Evolutionary conservation across 1,284 basidiomycete genomes (phyloP), one percentile per base, ranked within the genome.

Genomic region (Trichosporon ovoides): DNA sequence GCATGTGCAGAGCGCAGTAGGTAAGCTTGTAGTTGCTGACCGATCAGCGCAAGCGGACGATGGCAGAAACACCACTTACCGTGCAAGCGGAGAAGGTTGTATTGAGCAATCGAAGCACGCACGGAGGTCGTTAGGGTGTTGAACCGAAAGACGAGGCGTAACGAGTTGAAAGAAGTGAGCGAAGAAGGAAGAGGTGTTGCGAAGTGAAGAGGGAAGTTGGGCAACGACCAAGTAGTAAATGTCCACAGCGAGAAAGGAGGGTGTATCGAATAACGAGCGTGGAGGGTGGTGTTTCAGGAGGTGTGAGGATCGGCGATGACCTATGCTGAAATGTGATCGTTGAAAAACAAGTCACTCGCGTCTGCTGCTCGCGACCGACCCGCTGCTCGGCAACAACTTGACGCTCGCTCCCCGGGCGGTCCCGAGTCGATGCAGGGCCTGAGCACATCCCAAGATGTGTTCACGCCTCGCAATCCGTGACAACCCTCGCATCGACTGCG

Each of bases 311-410:
- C 24, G n/a, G n/a, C n/a, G n/a, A n/a, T n/a, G n/a, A n/a, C n/a
- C n/a, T n/a, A n/a, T n/a, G n/a, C n/a, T n/a, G n/a, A n/a, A n/a
- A n/a, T n/a, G n/a, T n/a, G n/a, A n/a, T n/a, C n/a, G n/a, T 22
- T 48, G 24, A 48, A 48, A 48, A 38, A 48, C 22, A 48, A 48
- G 43, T 48, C 43, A 48, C 28, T 48, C 43, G 43, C 43, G 43
- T 48, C n/a, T n/a, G n/a, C n/a, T n/a, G n/a, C n/a, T n/a, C n/a
- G n/a, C n/a, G n/a, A n/a, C n/a, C n/a, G n/a, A n/a, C n/a, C n/a
- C n/a, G n/a, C n/a, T n/a, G n/a, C n/a, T n/a, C n/a, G n/a, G n/a
- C n/a, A n/a, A n/a, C n/a, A n/a, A n/a, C n/a, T n/a, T n/a, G n/a
- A n/a, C n/a, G n/a, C n/a, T n/a, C n/a, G n/a, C n/a, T n/a, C n/a